Conservation (phyloP, 768 basidiomycete species). For the Trametes meyenii region DNA sequence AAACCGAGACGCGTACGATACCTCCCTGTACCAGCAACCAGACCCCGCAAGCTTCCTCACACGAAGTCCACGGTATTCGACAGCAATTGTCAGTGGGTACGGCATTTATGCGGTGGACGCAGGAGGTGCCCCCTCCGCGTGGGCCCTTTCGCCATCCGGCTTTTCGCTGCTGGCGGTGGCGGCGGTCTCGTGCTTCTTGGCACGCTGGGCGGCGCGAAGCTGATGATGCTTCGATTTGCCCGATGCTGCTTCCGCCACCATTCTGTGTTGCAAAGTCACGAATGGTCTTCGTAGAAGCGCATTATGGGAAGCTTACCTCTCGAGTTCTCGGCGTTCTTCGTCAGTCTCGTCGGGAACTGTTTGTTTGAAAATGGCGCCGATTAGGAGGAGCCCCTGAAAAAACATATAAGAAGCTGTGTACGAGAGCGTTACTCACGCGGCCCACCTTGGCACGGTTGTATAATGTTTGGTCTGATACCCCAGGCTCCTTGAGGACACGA, state of each 20-base stretch:
- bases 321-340: conserved; percentile 91
- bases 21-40: too few relatives aligned
- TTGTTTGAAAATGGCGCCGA: conserved; percentile 88
- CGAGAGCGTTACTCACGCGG: background rate
- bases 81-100: too few relatives aligned
- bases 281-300: background rate
- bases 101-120: conserved; percentile 8
- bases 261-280: conserved; percentile 43
- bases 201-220: conserved; percentile 19
- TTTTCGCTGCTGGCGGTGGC: conserved; percentile 1
- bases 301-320: conserved; percentile 59
- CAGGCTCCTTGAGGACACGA: conserved; percentile 80
- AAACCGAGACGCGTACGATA: too few relatives aligned
- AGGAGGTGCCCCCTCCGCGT: conserved; percentile 8
- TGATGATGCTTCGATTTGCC: conserved; percentile 63
- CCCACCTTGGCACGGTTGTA: conserved; percentile 84
- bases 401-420: background rate
- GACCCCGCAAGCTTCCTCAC: too few relatives aligned
- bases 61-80: too few relatives aligned
- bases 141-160: background rate
- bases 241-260: conserved; percentile 85
- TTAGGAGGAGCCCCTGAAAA: conserved; percentile 76
- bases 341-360: conserved; percentile 88
- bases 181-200: conserved; percentile 14
- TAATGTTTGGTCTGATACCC: conserved; percentile 68